Evolutionary conservation across 495 filamentous ascomycete genomes (phyloP), one percentile per base, ranked within the genome.

Genomic region (Annulohypoxylon nitens): DNA sequence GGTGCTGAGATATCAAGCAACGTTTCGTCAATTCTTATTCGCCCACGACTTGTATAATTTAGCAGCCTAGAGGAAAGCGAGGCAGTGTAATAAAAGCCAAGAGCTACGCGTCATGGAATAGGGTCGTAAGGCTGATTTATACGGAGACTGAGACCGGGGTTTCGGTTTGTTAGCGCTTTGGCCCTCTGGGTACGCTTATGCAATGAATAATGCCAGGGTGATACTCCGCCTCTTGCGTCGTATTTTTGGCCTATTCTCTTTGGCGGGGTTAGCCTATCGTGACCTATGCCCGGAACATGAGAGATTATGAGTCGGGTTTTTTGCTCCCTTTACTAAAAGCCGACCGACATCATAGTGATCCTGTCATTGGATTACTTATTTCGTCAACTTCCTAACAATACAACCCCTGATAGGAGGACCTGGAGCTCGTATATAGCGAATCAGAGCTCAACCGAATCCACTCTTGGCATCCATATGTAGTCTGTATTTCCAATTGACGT

Each of bases 141-240:
- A 57, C 53, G 57, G 36, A 43, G 18, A 25, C 11, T 26, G 10
- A 14, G 25, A 43, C 36, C 36, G 57, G 36, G 37, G 9, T 30
- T 60, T 60, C 36, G 57, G 57, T 12, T 43, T 43, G 18, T 41
- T 43, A 18, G 36, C 57, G 37, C 20, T 60, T 18, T 59, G 20
- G 34, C 25, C 36, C 43, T 36, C 6, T 23, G 18, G 55, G 16
- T n/a, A 34, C 36, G 36, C 57, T 60, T 43, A 60, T 60, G 57
- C 57, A 60, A 60, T 5, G 10, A 14, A 3, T 20, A 36, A 18
- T 60, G 57, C 43, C 20, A 43, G 14, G 43, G 43, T 4, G 18
- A 1, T 53, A 34, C 64, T 60, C 64, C 64, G 69, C 69, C 69
- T 61, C 69, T 62, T 2, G 37, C 70, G 70, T 73, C 70, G 70